Evolutionary conservation across 2,329 filamentous ascomycete genomes (phyloP), one percentile per base, ranked within the genome.

Genomic region (Simplicillium sp.): DNA sequence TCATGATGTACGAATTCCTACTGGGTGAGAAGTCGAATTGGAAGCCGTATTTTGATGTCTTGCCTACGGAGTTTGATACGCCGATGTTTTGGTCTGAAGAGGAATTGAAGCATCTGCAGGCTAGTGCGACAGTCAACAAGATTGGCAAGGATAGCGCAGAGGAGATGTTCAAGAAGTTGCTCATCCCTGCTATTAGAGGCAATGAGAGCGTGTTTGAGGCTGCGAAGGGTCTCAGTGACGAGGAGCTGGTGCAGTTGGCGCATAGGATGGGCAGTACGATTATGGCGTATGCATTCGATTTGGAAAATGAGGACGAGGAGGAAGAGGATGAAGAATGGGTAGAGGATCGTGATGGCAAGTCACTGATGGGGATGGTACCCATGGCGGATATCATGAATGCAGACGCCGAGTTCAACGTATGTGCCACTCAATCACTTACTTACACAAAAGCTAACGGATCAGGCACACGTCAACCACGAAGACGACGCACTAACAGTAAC

Each of bases 281-380:
- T 49, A 94, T 95, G 87, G 83, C 87, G 0, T 95, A 94, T 56
- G 87, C 87, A 0, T 95, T 95, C 56, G 88, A 95, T 50, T 73
- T 94, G 7, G 75, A 77, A 37, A 68, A 67, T 7, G 64, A 76
- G 1, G 58, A 65, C 0, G 72, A 78, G 16, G 75, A 78, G 13
- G 70, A 75, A 3, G 74, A 79, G 11, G 66, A 74, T 7, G 78
- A 80, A 17, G 78, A 76, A 34, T 83, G 81, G 66, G 70, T 82
- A 1, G 78, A 82, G 42, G 80, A 84, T 42, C 70, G 71, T 38
- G 70, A 80, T 3, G 68, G 67, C 8, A 68, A 68, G 47, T 64
- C 67, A 1, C 63, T 73, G 56, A 86, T 94, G 62, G 88, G 84
- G 39, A 92, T 95, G 86, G 84, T 95, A 0, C 87, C 88, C 2